Conservation (phyloP, 192 early-diverging fungal genomes). For the Podila epicladia region DNA sequence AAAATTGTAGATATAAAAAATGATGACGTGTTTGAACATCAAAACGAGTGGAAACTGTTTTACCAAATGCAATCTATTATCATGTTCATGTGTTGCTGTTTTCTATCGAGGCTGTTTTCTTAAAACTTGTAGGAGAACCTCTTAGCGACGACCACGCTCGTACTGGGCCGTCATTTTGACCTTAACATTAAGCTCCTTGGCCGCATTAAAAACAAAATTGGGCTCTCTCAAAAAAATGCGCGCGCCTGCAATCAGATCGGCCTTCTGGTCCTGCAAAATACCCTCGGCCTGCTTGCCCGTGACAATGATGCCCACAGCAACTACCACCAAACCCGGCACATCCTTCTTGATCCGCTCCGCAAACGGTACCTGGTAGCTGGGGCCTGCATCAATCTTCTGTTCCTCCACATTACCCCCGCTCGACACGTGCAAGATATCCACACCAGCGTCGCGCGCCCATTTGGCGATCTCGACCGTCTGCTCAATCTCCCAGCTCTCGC, state of each 20-base stretch:
- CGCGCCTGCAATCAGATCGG: conserved; percentile 82
- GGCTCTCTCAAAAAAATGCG: conserved; percentile 78
- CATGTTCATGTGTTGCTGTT: too few relatives aligned
- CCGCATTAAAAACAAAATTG: conserved; percentile 73
- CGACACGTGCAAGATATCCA: conserved; percentile 89
- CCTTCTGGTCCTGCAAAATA: conserved; percentile 67
- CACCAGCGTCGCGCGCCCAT: conserved; percentile 71
- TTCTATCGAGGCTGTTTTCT: not conserved
- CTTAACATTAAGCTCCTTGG: conserved; percentile 69
- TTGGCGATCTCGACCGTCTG: conserved; percentile 76
- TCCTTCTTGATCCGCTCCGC: conserved; percentile 69
- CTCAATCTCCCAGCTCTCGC: conserved; percentile 70
- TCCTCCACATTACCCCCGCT: conserved; percentile 74
- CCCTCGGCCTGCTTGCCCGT: conserved; percentile 75
- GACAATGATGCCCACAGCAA: conserved; percentile 80
- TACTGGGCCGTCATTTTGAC: conserved; percentile 73
- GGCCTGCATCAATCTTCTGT: conserved; percentile 59
- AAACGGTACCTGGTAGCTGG: conserved; percentile 79
- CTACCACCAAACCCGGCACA: conserved; percentile 65
- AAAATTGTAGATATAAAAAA: not conserved
- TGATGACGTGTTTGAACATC: not conserved
- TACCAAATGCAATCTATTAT: too few relatives aligned
- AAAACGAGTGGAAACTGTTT: not conserved
- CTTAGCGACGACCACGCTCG: not conserved
- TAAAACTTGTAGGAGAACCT: not conserved